phyloP scores from a whole-genome alignment of 192 early-diverging fungal species.

The Podila verticillata region DNA sequence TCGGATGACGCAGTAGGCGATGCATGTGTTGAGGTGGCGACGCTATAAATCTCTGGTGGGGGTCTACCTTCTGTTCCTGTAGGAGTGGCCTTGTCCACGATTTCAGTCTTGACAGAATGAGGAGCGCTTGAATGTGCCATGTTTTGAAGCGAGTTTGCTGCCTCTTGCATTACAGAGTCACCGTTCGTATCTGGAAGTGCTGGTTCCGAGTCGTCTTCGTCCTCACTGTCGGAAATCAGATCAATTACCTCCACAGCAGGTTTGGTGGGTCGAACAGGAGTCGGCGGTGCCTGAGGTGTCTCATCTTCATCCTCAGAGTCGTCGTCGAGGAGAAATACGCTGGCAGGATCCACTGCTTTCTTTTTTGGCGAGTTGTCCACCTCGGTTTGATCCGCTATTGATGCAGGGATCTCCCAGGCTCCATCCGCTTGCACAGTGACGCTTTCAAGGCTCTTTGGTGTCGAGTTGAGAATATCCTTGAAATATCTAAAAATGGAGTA shows the following conservation, averaged over 20 bases:
- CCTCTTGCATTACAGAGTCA: slow-evolving; percentile 32
- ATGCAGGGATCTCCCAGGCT: slow-evolving; percentile 40
- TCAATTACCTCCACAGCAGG: slow-evolving; percentile 68
- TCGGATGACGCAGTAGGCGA: slow-evolving; percentile 31
- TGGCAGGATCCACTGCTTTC: slow-evolving; percentile 6
- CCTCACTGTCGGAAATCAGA: slow-evolving; percentile 66
- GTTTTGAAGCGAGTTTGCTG: slow-evolving; percentile 24
- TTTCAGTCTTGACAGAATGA: slow-evolving; percentile 40
- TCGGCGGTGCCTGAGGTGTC: neutral
- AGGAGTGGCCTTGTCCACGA: slow-evolving; percentile 20
- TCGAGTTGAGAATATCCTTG: slow-evolving; percentile 50
- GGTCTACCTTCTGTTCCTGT: neutral
- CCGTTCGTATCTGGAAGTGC: slow-evolving; percentile 12
- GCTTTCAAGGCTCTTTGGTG: slow-evolving; percentile 48
- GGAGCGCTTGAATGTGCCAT: slow-evolving; percentile 17
- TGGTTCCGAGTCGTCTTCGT: slow-evolving; percentile 26
- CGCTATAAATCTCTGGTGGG: slow-evolving; percentile 11
- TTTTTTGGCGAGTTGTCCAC: slow-evolving; percentile 25
- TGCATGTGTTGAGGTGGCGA: slow-evolving; percentile 11
- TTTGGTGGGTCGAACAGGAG: slow-evolving; percentile 29
- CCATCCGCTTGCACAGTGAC: slow-evolving; percentile 59
- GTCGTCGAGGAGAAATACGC: slow-evolving; percentile 46
- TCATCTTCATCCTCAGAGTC: slow-evolving; percentile 37
- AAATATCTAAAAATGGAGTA: slow-evolving; percentile 44
- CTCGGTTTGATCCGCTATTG: slow-evolving; percentile 4